Percentiles rank a stretch among this genome's conserved stretches.
These are phyloP conservation scores for Pseudocercospora crystallina DNA, from an alignment of 2,329 filamentous ascomycete species.

Conservation along the genomic window DNA sequence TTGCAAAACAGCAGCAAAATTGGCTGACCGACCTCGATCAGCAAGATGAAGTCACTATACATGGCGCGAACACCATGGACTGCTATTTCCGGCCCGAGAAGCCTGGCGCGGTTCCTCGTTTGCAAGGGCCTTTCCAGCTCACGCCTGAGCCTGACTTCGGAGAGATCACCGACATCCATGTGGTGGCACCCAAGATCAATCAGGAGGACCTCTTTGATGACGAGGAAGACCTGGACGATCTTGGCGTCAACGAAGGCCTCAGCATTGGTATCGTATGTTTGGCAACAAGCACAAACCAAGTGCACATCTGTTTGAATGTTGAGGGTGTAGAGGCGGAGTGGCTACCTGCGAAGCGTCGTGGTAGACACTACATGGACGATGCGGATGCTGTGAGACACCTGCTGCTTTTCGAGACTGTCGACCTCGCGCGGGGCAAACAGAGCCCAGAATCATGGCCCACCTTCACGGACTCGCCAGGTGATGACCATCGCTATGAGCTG, in stretches of 20 bases:
- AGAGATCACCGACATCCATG: constrained; percentile 61
- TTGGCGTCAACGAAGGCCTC: constrained; percentile 45
- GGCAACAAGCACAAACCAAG: constrained; percentile 54
- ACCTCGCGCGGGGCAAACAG: constrained; percentile 27
- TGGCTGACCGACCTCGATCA: constrained; percentile 49
- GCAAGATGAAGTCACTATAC: constrained; percentile 19
- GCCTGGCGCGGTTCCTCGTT: constrained; percentile 56
- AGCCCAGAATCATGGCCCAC: constrained; percentile 46
- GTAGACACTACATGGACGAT: constrained; percentile 28
- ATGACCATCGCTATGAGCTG: constrained; percentile 53
- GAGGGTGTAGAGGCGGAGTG: constrained; percentile 64
- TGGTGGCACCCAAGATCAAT: constrained; percentile 55
- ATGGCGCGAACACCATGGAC: constrained; percentile 49
- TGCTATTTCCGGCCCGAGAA: constrained; percentile 57
- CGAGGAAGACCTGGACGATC: constrained; percentile 47
- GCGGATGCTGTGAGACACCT: constrained; percentile 29
- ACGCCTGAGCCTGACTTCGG: constrained; percentile 53
- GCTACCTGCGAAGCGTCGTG: constrained; percentile 50
- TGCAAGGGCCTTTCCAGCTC: constrained; percentile 63
- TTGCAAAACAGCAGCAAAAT: constrained; percentile 54
- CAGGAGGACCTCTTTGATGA: constrained; percentile 53
- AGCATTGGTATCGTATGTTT: constrained; percentile 60
- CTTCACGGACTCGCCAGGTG: constrained; percentile 57
- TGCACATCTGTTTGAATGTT: constrained; percentile 61
- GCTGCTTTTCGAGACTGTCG: constrained; percentile 45